Evolutionary conservation across 2,329 filamentous ascomycete species (phyloP).

Genomic region (Lasiodiplodia sp.): DNA sequence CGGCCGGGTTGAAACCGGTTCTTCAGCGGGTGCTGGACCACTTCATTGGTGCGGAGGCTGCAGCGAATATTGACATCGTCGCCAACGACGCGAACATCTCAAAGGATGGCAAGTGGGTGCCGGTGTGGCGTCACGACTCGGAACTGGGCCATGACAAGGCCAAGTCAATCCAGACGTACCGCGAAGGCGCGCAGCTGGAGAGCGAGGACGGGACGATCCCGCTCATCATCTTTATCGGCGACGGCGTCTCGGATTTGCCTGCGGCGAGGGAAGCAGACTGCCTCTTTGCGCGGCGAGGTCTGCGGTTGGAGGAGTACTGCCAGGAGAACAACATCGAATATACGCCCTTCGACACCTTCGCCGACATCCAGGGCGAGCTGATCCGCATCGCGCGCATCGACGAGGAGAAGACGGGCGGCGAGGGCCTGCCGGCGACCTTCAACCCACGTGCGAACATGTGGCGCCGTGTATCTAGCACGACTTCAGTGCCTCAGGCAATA

Average conservation of each 20-base stretch:
- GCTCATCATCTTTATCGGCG: constrained; percentile 73
- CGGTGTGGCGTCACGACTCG: constrained; percentile 71
- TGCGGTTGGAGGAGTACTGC: constrained; percentile 72
- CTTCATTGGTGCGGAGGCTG: constrained; percentile 68
- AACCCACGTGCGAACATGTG: constrained; percentile 74
- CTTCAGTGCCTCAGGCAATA: constrained; percentile 55
- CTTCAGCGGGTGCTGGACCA: constrained; percentile 67
- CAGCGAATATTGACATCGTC: constrained; percentile 69
- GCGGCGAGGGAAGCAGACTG: constrained; percentile 72
- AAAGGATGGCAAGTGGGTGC: constrained; percentile 67
- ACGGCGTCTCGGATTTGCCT: constrained; percentile 72
- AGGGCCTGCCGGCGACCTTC: constrained; percentile 66
- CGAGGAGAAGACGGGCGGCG: constrained; percentile 65
- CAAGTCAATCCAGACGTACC: constrained; percentile 67
- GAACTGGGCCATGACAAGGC: constrained; percentile 73
- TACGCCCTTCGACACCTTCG: constrained; percentile 70
- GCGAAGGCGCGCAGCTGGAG: constrained; percentile 60
- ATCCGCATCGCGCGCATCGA: constrained; percentile 66
- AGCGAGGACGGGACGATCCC: constrained; percentile 69
- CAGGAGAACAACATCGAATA: constrained; percentile 66
- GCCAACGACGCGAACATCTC: constrained; percentile 71
- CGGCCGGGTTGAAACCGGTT: constrained; percentile 71
- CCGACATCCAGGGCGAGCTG: constrained; percentile 69
- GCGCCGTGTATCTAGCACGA: constrained; percentile 67
- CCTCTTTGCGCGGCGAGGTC: constrained; percentile 70